Base-by-base conservation (phyloP, 768 basidiomycete genomes). In the Tephrocybe sp. region DNA sequence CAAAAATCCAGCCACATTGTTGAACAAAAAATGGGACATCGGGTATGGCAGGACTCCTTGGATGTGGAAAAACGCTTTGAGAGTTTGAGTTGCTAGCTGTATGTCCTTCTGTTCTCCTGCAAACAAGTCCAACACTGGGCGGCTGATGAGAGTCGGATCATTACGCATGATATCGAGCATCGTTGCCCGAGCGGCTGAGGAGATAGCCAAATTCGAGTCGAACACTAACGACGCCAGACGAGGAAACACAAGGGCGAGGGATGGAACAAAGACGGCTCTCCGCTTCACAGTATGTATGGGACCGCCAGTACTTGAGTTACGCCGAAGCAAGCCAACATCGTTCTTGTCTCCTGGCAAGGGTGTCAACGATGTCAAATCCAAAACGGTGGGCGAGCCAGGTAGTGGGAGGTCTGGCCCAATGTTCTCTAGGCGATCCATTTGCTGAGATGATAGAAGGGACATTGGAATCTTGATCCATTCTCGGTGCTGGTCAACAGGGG, bases 151-250 rank as follows among this genome's bases (percentile, higher is more conserved):
- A 13, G 73, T 73, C 4, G 88, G 84, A 56, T 92, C 89, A 58
- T 89, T 86, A 18, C 87, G 77, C 80, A 90, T 84, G 39, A 86
- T 64, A 51, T 87, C 83, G 13, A 86, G 56, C 34, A 89, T 59
- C 4, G 79, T 69, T 22, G 73, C 73, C 35, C 82, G 77, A 18
- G 88, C 82, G 3, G 78, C 70, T 24, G 71, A 75, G 9, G 85
- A 77, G 22, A 89, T 74, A 4, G 64, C 58, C 51, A 80, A 69
- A 60, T 83, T 76, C 25, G 67, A 44, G 57, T 88, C 84, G 35
- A 71, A 74, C 4, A 79, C 72, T 53, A 88, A 64, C 0, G 67
- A 60, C 3, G 80, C 74, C 22, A 92, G 67, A 4, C 71, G 70
- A 4, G 77, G 78, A 53, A 89, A 80, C 2, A 84, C 62, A 12